A percentile compares a stretch with the other conserved stretches of the same genome.
Evolutionary conservation across 768 basidiomycete species (phyloP).

Genomic region (Lentinus brumalis): DNA sequence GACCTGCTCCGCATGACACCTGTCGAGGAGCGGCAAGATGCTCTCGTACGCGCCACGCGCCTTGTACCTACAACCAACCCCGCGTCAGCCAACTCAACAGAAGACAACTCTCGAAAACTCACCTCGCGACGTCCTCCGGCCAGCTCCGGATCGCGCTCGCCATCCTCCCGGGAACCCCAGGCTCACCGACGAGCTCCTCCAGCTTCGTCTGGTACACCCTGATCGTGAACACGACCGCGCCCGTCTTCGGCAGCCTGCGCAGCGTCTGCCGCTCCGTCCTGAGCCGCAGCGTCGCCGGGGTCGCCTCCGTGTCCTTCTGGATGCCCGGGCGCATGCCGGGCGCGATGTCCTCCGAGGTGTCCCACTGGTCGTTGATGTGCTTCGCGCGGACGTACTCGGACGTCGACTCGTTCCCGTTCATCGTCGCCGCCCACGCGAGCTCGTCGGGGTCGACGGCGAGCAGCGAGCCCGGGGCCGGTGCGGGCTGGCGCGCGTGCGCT

Average conservation of each 20-base stretch:
- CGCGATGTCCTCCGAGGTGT: neutral
- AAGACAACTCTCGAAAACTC: constrained; percentile 38
- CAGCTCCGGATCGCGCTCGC: constrained; percentile 67
- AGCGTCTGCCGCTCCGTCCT: constrained; percentile 70
- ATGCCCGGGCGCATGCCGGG: neutral
- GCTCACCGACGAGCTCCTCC: constrained; percentile 52
- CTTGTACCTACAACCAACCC: constrained; percentile 34
- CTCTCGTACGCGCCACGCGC: constrained; percentile 35
- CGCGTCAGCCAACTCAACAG: constrained; percentile 1
- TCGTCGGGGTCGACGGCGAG: constrained; percentile 59
- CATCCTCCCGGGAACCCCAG: constrained; percentile 60
- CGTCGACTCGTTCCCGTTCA: constrained; percentile 54
- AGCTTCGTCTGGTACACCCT: constrained; percentile 63
- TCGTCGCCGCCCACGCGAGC: constrained; percentile 62
- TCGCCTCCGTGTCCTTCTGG: constrained; percentile 10
- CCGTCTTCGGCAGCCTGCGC: constrained; percentile 60
- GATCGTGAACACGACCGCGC: constrained; percentile 70
- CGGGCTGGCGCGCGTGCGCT: constrained; percentile 10
- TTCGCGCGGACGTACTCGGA: constrained; percentile 21
- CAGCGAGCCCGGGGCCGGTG: constrained; percentile 19
- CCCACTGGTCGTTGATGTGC: constrained; percentile 14
- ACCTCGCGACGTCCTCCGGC: constrained; percentile 61
- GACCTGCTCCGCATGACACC: constrained; percentile 36
- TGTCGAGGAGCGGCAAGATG: constrained; percentile 39
- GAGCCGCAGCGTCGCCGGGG: constrained; percentile 44